Evolutionary conservation across 2,329 filamentous ascomycete species (phyloP), one percentile per base, ranked within the genome.

Genomic region (Aspergillus viridinutans): DNA sequence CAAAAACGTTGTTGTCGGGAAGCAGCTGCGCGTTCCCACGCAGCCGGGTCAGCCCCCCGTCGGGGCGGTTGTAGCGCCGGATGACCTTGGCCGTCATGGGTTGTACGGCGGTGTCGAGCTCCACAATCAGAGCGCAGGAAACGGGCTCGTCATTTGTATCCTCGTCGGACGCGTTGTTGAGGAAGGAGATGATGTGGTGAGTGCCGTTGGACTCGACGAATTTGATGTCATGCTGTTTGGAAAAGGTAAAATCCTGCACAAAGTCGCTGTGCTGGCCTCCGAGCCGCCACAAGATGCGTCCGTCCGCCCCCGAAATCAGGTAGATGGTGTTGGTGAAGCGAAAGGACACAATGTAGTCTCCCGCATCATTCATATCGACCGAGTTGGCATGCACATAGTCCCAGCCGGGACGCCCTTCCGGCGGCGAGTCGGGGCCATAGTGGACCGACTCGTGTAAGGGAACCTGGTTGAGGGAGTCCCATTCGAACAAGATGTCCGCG

Each of bases 321-420:
- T 76, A 76, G 20, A 77, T 66, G 6, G 68, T 65, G 57, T 74
- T 70, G 4, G 72, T 73, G 55, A 73, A 72, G 3, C 75, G 71
- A 32, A 70, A 67, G 0, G 75, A 76, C 12, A 77, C 61, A 23
- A 76, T 48, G 45, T 72, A 76, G 54, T 77, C 71, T 3, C 75
- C 75, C 12, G 68, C 59, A 3, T 54, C 58, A 50, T 73, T 72
- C 54, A 71, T 74, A 53, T 76, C 74, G 25, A 76, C 65, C 1
- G 73, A 68, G 55, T 77, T 78, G 50, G 73, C 64, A 49, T 78
- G 76, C 57, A 72, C 63, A 54, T 71, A 72, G 53, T 72, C 70
- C 68, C 67, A 72, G 2, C 69, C 69, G 1, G 68, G 69, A 9
- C 49, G 35, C 20, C 54, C 61, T 29, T 58, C 47, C 28, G 45